These are phyloP conservation scores for Gleditsia sinensis DNA, from an alignment of 306 rosid genomes.

Conservation along the genomic window DNA sequence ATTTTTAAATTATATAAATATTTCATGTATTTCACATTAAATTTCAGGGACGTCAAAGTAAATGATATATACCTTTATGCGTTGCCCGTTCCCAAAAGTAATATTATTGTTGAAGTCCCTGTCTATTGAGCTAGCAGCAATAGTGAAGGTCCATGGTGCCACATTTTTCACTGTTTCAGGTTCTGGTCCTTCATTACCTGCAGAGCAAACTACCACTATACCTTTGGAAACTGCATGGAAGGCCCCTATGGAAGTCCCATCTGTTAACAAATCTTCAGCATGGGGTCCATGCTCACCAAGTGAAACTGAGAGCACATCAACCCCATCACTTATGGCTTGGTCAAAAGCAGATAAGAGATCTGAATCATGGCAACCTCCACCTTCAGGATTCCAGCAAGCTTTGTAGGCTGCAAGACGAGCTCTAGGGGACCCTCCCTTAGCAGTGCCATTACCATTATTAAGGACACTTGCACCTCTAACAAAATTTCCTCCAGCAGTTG, in stretches of 20 bases:
- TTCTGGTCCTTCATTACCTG: background rate
- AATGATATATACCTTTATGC: background rate
- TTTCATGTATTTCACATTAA: no score
- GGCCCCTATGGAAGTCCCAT: constrained; percentile 6
- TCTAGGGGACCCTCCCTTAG: constrained; percentile 81
- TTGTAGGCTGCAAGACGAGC: constrained; percentile 75
- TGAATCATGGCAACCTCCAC: no score
- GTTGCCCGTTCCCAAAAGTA: background rate
- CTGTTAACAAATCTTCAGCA: background rate
- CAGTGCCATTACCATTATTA: constrained; percentile 60
- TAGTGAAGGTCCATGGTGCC: constrained; percentile 65
- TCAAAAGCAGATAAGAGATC: no score
- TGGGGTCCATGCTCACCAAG: no score
- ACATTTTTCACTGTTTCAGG: background rate
- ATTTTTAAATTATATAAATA: no score
- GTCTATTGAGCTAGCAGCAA: constrained; percentile 64
- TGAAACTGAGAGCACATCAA: no score
- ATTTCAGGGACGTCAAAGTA: no score
- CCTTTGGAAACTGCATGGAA: constrained; percentile 51
- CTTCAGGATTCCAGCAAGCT: constrained; percentile 59
- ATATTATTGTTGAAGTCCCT: constrained; percentile 42
- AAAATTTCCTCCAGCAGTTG: constrained; percentile 76
- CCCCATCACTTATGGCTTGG: no score
- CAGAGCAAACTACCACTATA: background rate
- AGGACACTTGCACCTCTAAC: no score